Conservation (phyloP, 768 basidiomycete genomes). For the Solioccasus polychromus region DNA sequence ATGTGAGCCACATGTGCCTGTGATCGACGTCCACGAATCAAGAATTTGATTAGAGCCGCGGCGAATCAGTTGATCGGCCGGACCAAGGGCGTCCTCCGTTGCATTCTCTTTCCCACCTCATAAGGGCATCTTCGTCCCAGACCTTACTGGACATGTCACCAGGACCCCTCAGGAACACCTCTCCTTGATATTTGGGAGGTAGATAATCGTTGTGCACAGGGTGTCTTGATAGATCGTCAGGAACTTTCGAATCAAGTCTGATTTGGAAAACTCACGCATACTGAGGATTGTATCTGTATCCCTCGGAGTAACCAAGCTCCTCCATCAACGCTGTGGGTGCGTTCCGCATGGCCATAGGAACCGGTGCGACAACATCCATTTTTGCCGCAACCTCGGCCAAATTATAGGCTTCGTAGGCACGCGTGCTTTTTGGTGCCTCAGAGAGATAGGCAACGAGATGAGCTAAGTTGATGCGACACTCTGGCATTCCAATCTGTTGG, state of each 20-base stretch:
- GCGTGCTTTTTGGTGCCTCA: constrained; percentile 81
- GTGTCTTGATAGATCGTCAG: constrained; percentile 39
- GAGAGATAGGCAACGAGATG: constrained; percentile 76
- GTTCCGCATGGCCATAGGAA: constrained; percentile 74
- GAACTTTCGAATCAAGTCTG: background rate
- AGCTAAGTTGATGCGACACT: constrained; percentile 74
- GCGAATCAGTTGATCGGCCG: constrained; percentile 30
- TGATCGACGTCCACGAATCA: background rate
- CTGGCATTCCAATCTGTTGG: constrained; percentile 76
- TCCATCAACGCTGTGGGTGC: constrained; percentile 74
- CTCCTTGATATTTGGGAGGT: constrained; percentile 44
- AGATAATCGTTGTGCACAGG: constrained; percentile 66
- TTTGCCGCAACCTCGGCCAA: constrained; percentile 62
- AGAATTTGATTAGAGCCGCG: background rate
- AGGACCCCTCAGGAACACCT: constrained; percentile 43
- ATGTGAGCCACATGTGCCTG: too few relatives aligned
- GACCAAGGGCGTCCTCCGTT: constrained; percentile 51
- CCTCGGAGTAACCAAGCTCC: constrained; percentile 62
- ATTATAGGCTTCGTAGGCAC: constrained; percentile 75
- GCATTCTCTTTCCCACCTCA: constrained; percentile 51
- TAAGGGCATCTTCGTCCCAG: constrained; percentile 61
- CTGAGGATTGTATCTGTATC: constrained; percentile 62
- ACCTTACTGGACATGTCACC: constrained; percentile 44
- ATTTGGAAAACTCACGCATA: constrained; percentile 40
- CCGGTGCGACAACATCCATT: constrained; percentile 48